Evolutionary conservation across 140 eudicot genomes (phyloP).

Genomic region (Anethum foeniculum): DNA sequence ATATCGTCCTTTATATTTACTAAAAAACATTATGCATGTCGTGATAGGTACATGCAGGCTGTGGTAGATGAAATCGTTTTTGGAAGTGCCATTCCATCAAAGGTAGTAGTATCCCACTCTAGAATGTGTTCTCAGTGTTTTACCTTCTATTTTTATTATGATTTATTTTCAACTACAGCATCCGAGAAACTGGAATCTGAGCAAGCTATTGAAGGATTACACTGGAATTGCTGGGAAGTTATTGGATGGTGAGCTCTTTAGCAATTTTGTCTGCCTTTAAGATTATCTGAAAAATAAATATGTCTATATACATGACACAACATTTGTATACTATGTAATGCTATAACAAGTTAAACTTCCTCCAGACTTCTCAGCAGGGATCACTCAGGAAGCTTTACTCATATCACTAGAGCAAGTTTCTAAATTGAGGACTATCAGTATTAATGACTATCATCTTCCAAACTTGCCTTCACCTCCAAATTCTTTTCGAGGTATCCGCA

Average conservation of each 20-base stretch:
- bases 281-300: neutral
- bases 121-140: constrained; percentile 4
- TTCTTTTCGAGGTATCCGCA: constrained; percentile 79
- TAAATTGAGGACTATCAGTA: constrained; percentile 32
- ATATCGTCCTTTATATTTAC: neutral
- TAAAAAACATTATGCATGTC: neutral
- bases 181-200: constrained; percentile 75
- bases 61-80: constrained; percentile 77
- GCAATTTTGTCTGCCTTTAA: neutral
- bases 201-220: constrained; percentile 62
- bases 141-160: neutral
- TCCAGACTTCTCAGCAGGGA: constrained; percentile 55
- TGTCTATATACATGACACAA: neutral
- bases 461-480: constrained; percentile 74
- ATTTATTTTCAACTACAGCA: constrained; percentile 33
- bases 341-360: neutral
- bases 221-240: constrained; percentile 44
- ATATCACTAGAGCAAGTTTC: constrained; percentile 53
- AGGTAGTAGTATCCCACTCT: constrained; percentile 36
- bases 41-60: constrained; percentile 95
- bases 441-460: constrained; percentile 43
- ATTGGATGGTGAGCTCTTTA: constrained; percentile 50
- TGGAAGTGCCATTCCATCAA: constrained; percentile 59
- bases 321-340: neutral
- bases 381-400: constrained; percentile 54